Base-by-base conservation (phyloP, 1,284 basidiomycete genomes). In the Ustilago curta region DNA sequence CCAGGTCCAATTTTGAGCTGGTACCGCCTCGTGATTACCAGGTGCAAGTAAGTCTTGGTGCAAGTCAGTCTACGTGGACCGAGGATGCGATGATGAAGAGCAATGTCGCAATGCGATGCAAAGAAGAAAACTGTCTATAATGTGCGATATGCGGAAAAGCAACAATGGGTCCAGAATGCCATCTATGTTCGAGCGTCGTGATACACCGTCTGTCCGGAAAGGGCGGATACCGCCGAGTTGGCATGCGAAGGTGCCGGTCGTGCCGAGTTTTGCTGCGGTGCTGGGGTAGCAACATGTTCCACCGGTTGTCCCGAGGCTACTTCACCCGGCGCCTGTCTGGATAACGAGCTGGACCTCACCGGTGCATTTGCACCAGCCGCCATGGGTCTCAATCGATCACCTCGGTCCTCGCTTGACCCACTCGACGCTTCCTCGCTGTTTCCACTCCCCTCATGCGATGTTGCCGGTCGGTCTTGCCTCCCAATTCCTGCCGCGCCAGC, bases 161-260 rank as follows among this genome's bases (percentile, higher is more conserved):
- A 52, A 39, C 14, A 39, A 42, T 3, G 7, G 8, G 39, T 53
- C 27, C 29, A 52, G 2, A 19, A 25, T n/a, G 37, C 12, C n/a
- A 29, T 53, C n/a, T 14, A 51, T 4, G 43, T 14, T 23, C 35
- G 35, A 11, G 70, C 58, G 29, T 73, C 65, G 61, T 73, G 56
- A 61, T 64, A 69, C 16, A 65, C 58, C 2, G 65, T 73, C 50
- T 73, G 66, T 5, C 70, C 70, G 8, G 70, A 73, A 2, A 52
- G 49, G 7, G 45, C 57, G 9, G 70, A 73, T 21, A 68, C 70
- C 11, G 35, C 42, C 31, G 70, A 73, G 42, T 53, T 51, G 54
- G 54, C 45, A 9, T 73, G 70, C 2, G 52, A 49, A 18, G 71
- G 59, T 2, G 7, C 31, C 0, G 71, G 66, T 19, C 65, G 45